phyloP scores from a whole-genome alignment of 495 filamentous ascomycete species.

The Trichocladium uniseriatum region DNA sequence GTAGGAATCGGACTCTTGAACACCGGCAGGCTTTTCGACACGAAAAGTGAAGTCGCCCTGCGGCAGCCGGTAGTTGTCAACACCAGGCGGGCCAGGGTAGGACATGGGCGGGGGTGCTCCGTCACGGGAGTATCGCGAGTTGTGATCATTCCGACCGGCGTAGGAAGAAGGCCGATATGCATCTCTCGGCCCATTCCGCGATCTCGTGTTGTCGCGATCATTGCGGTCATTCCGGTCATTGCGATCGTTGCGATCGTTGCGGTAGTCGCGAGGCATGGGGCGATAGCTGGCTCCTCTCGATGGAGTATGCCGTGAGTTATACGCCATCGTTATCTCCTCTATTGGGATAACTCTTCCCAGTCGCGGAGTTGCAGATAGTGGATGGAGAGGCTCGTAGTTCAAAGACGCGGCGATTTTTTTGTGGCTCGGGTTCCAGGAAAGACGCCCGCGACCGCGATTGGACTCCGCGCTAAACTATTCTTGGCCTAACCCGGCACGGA shows the following conservation, averaged over 20 bases:
- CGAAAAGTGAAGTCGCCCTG: conserved; percentile 40
- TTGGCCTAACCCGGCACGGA: too few relatives aligned
- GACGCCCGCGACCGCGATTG: too few relatives aligned
- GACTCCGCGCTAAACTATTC: too few relatives aligned
- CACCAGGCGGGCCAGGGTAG: not conserved
- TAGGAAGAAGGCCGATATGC: conserved; percentile 10
- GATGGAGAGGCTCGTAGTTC: too few relatives aligned
- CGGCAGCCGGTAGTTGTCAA: conserved; percentile 26
- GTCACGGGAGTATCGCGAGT: not conserved
- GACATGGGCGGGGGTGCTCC: not conserved
- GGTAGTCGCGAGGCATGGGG: conserved; percentile 9
- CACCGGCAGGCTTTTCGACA: conserved; percentile 31
- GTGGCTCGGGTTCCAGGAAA: too few relatives aligned
- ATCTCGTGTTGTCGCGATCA: conserved; percentile 3
- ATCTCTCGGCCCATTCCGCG: conserved; percentile 2
- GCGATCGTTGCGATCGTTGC: conserved; percentile 1
- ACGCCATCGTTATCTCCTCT: conserved; percentile 2
- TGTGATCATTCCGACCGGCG: not conserved
- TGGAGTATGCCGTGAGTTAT: conserved; percentile 3
- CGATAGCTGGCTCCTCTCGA: conserved; percentile 1
- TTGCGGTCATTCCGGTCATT: conserved; percentile 5
- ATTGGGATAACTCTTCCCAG: not conserved
- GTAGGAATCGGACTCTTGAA: conserved; percentile 23
- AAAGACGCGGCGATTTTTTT: too few relatives aligned
- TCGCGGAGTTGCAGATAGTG: not conserved